These are phyloP conservation scores for Fusarium napiforme DNA, from an alignment of 2,329 filamentous ascomycete genomes.

Conservation along the genomic window DNA sequence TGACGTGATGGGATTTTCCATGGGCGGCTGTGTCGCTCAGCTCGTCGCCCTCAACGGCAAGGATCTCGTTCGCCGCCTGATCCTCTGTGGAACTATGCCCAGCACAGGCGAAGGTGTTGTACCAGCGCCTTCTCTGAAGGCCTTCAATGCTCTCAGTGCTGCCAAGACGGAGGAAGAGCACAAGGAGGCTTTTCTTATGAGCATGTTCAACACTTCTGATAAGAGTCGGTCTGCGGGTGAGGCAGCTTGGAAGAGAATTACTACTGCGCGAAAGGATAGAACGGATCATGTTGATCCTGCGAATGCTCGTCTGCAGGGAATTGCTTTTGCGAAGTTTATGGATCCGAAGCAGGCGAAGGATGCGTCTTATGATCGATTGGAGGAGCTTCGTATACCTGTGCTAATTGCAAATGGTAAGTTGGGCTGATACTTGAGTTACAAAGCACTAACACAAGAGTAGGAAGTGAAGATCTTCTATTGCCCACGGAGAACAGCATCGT, in stretches of 20 bases:
- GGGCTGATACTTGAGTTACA: rapidly evolving
- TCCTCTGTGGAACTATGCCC: slow-evolving; percentile 58
- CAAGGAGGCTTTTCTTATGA: slow-evolving; percentile 47
- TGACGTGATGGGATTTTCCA: slow-evolving; percentile 62
- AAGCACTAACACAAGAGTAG: slow-evolving; percentile 28
- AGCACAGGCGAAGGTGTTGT: slow-evolving; percentile 52
- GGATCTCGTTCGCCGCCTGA: slow-evolving; percentile 52
- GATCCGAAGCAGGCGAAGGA: slow-evolving; percentile 48
- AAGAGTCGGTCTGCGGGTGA: slow-evolving; percentile 48
- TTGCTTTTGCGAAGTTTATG: slow-evolving; percentile 52
- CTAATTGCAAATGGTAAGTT: slow-evolving; percentile 53
- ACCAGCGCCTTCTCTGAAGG: slow-evolving; percentile 44
- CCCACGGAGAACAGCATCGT: slow-evolving; percentile 53
- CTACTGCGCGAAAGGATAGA: slow-evolving; percentile 41
- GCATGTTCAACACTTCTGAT: slow-evolving; percentile 50
- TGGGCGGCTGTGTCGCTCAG: slow-evolving; percentile 61
- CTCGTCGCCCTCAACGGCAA: slow-evolving; percentile 55
- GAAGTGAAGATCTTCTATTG: slow-evolving; percentile 49
- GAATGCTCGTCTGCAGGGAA: slow-evolving; percentile 45
- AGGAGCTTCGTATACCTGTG: slow-evolving; percentile 50
- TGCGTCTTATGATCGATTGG: slow-evolving; percentile 49
- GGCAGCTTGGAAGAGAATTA: slow-evolving; percentile 51
- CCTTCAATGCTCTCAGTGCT: slow-evolving; percentile 49
- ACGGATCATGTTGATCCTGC: slow-evolving; percentile 42
- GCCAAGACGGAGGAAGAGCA: slow-evolving; percentile 49